Evolutionary conservation across 164 flowering plant species (phyloP), one percentile per base, ranked within the genome.

Genomic region (Magnolia changhungtana): DNA sequence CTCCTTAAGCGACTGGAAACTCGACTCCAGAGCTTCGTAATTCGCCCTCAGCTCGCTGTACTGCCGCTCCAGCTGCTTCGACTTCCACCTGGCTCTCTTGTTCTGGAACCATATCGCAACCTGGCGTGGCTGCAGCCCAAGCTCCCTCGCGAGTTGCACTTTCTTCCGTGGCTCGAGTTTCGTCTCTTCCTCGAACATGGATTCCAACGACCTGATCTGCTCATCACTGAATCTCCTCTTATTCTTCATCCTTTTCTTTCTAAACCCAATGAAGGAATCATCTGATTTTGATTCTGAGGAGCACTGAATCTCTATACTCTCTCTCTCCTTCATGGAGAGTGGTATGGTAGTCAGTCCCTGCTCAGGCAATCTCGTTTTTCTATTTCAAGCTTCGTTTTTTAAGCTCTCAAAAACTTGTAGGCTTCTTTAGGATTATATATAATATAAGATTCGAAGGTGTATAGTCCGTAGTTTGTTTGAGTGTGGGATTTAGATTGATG

Each of bases 61-160:
- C 6, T 92, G 88, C 52, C 87, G 80, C 84, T 93, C 94, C 0
- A 92, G 81, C 76, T 90, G 87, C 83, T 90, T 93, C 8, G 98
- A 81, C 73, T 92, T 90, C 95, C 94, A 90, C 63, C 98, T 75
- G 6, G 98, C 98, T 75, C 98, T 80, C 63, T 79, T 88, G 84
- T 93, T 93, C 86, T 93, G 98, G 80, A 93, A 93, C 98, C 98
- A 93, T 51, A 92, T 92, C n/a, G 92, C 95, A 1, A 93, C 84
- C 81, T 93, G 98, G 14, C 91, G 82, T 0, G 96, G 96, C 63
- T 90, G 88, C 76, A 93, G 82, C 49, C 89, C 93, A 0, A 93
- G 88, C 76, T 91, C 92, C 52, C 77, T 76, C 1, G 98, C 96
- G 23, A 93, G 65, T 76, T 88, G 82, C 73, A 82, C 24, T 82